Evolutionary conservation across 306 rosid genomes (phyloP), one percentile per base, ranked within the genome.

Genomic region (Sicyos edulis): DNA sequence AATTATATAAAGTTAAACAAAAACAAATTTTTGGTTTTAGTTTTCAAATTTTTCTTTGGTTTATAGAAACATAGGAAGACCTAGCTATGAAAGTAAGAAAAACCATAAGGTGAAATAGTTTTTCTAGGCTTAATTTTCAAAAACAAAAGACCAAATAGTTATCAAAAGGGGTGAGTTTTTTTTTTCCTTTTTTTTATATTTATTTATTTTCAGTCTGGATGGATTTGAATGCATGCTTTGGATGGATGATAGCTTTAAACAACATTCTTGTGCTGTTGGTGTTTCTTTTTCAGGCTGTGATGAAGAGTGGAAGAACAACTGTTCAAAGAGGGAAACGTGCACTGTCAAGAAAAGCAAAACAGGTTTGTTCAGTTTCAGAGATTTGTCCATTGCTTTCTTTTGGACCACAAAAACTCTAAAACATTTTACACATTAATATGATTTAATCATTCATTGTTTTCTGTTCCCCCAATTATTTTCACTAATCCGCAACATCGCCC

Each of bases 281-380:
- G 65, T 67, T 76, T 81, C 88, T 80, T 93, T 88, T 81, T 83
- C 95, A 95, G 96, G 88, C 82, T 92, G 85, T 76, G 92, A 91
- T 80, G 91, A 84, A 85, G 96, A 91, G 86, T 89, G 96, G 90
- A 87, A 87, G 78, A 91, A 74, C 88, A 79, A 80, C 78, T 85
- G 72, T 85, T 72, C 96, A 71, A 86, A 83, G 92, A 82, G 88
- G 78, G 95, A 85, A 69, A 85, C 90, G 74, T 91, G 92, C 92
- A 86, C 86, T 44, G 79, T 85, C 80, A 95, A 87, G 95, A 89
- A 86, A 89, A 95, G 96, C 82, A 89, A 80, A 85, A 79, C 88
- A 89, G 99, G 99, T 95, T 87, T 97, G 99, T 91, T 91, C 86
- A 81, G 83, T 72, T 70, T 73, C 85, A 79, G 81, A 80, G 77